Conservation (phyloP, 768 basidiomycete species). For the Austroboletus eburneus region DNA sequence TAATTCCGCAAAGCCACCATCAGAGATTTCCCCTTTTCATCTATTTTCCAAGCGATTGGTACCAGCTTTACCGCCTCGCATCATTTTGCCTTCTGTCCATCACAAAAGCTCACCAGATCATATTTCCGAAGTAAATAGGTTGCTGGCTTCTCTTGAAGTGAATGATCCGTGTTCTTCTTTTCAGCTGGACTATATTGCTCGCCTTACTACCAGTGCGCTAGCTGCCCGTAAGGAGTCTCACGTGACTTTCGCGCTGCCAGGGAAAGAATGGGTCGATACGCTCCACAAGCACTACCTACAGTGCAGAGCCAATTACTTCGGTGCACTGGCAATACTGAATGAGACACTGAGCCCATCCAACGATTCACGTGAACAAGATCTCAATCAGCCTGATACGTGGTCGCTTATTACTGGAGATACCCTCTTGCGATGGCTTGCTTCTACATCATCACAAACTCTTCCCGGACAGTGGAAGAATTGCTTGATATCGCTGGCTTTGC, state of each 20-base stretch:
- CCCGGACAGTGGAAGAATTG: too few species aligned
- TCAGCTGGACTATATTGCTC: too few species aligned
- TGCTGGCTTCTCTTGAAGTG: too few species aligned
- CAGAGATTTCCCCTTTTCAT: too few species aligned
- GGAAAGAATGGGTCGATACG: neutral
- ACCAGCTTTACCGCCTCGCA: neutral
- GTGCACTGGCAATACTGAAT: neutral
- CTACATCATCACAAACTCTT: too few species aligned
- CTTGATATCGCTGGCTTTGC: too few species aligned
- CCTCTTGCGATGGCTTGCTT: too few species aligned
- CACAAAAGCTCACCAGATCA: neutral
- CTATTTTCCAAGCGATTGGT: neutral
- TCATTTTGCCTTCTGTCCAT: too few species aligned
- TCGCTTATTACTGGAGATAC: too few species aligned
- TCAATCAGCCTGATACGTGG: slow-evolving; percentile 22
- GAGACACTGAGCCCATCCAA: slow-evolving; percentile 8
- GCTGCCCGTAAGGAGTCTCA: neutral
- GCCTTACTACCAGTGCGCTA: neutral
- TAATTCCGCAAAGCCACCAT: too few species aligned
- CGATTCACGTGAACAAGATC: slow-evolving; percentile 2
- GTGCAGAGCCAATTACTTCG: neutral
- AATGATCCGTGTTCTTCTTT: too few species aligned
- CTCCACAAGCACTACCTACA: neutral
- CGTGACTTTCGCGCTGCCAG: neutral
- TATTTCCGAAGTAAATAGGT: too few species aligned